Conservation (phyloP, 78 protist species). For the Dictyostelium discoideum region DNA sequence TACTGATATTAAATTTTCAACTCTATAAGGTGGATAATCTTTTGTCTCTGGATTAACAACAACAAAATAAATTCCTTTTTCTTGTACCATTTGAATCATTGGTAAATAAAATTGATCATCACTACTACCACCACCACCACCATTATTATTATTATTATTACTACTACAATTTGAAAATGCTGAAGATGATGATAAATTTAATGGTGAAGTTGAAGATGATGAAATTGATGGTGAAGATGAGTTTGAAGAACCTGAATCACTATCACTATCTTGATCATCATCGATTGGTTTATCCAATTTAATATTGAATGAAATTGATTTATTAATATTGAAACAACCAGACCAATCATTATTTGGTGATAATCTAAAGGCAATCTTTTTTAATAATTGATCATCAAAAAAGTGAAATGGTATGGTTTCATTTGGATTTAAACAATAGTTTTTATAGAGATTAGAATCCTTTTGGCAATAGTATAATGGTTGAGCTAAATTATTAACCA, state of each 20-base stretch:
- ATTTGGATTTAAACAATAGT: slow-evolving; percentile 5
- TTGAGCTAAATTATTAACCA: slow-evolving; percentile 48
- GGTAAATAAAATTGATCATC: slow-evolving; percentile 39
- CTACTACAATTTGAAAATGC: not conserved
- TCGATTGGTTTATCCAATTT: not conserved
- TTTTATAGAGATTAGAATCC: not conserved
- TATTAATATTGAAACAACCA: slow-evolving; percentile 31
- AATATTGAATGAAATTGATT: slow-evolving; percentile 24
- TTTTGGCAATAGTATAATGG: slow-evolving; percentile 40
- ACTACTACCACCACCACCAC: not conserved
- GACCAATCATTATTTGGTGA: slow-evolving; percentile 26
- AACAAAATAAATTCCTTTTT: slow-evolving; percentile 37
- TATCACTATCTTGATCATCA: not conserved
- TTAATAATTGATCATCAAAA: not conserved
- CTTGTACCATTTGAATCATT: slow-evolving; percentile 40
- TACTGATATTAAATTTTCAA: slow-evolving; percentile 23
- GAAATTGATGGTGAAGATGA: not conserved
- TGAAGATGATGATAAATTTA: not conserved
- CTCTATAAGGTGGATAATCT: slow-evolving; percentile 42
- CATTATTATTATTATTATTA: not conserved
- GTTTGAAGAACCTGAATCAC: not conserved
- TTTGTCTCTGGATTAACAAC: slow-evolving; percentile 56
- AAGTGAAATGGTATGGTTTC: slow-evolving; percentile 63
- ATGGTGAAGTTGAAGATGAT: not conserved
- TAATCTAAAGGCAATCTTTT: not conserved